Evolutionary conservation across 306 rosid species (phyloP).

Genomic region (Acacia crassicarpa): DNA sequence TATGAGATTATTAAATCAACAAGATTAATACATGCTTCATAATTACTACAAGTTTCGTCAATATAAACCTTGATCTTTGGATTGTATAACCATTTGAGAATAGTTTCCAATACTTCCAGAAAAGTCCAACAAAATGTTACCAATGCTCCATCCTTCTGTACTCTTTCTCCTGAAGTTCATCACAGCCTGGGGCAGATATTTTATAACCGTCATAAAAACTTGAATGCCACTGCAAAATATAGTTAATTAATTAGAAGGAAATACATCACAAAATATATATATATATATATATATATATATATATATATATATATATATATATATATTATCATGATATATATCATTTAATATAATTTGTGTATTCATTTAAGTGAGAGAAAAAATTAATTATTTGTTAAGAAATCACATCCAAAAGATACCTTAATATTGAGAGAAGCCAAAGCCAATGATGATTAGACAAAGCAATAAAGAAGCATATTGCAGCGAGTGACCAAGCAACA

Average conservation of each 20-base stretch:
- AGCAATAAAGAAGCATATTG: constrained; percentile 71
- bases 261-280: too few species aligned
- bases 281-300: too few species aligned
- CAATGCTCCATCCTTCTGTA: constrained; percentile 90
- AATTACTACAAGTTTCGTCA: too few species aligned
- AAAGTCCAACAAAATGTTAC: constrained; percentile 77
- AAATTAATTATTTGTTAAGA: background rate
- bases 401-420: constrained; percentile 38
- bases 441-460: constrained; percentile 80
- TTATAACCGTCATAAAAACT: constrained; percentile 76
- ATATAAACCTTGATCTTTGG: constrained; percentile 78
- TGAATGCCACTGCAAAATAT: constrained; percentile 75
- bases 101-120: constrained; percentile 75
- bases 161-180: constrained; percentile 82
- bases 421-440: constrained; percentile 79
- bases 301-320: too few species aligned
- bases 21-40: too few species aligned
- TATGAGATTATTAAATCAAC: too few species aligned
- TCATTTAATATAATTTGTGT: too few species aligned
- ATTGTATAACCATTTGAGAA: constrained; percentile 77
- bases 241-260: too few species aligned
- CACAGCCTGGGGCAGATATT: constrained; percentile 54
- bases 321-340: too few species aligned
- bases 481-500: constrained; percentile 68
- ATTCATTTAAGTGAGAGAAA: too few species aligned